Base-by-base conservation (phyloP, 2,329 filamentous ascomycete species). In the Thielaviopsis cerberus region DNA sequence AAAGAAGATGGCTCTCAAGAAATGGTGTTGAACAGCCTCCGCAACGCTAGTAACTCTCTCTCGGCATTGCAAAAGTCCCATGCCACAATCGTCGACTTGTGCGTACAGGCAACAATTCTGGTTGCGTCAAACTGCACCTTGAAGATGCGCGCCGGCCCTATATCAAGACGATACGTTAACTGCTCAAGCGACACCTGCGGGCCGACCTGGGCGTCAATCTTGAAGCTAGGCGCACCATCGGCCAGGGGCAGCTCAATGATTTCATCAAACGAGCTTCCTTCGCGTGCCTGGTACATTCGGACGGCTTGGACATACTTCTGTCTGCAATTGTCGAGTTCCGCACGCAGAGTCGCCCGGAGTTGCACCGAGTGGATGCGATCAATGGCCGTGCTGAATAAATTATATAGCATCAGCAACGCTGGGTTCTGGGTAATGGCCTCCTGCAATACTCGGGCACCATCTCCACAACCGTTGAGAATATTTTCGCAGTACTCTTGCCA, bases 61-160 rank as follows among this genome's bases (percentile, higher is more conserved):
- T 98, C 90, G 4, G 81, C 85, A 64, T 89, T 88, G 60, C 89
- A 92, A 75, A 97, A 98, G 69, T 98, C 92, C 92, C 92, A 98
- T 0, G 90, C 92, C 0, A 97, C 88, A 66, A 98, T 97, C 17
- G 85, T 82, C 45, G 83, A 83, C 59, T 92, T 88, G 69, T 97
- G 90, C 63, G 86, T 92, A 68, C 91, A 96, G 72, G 90, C 96
- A 57, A 98, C 85, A 64, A 98, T 94, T 64, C 90, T 83, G 23
- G 89, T 80, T 0, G 89, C 87, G 67, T 98, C 92, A 64, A 96
- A 98, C 69, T 98, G 92, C 37, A 97, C 75, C 70, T 98, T 98
- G 75, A 97, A 98, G 2, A 98, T 86, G 24, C 92, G 72, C 7
- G 76, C 73, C 11, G 75, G 72, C 57, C 72, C 74, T 30, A 72